Conservation (phyloP, 257 asterid species). For the Paulownia fortunei region DNA sequence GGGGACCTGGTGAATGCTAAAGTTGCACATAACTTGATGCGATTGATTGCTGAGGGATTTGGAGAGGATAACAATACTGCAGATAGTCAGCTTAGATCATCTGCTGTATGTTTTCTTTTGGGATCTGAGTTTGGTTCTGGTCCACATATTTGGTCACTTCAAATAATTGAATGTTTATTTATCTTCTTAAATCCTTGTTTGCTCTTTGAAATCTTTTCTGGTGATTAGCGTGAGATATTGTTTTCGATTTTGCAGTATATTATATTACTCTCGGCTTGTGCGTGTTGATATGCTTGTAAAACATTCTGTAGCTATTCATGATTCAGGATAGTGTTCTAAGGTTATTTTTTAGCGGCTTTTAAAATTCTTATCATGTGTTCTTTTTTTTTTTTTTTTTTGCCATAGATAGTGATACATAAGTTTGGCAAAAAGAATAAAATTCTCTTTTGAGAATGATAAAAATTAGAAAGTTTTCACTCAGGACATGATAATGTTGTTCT, state of each 20-base stretch:
- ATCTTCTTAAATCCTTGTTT: constrained; percentile 14
- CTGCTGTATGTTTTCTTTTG: constrained; percentile 79
- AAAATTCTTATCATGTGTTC: too few relatives aligned
- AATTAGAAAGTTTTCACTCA: background rate
- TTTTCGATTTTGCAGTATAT: constrained; percentile 2
- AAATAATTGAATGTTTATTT: background rate
- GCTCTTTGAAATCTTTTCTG: background rate
- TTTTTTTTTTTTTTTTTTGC: background rate
- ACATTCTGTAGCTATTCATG: background rate
- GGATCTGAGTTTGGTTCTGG: constrained; percentile 31
- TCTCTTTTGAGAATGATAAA: constrained; percentile 2
- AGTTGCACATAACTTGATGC: constrained; percentile 97
- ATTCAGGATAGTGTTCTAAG: background rate
- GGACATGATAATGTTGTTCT: background rate
- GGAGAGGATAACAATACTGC: constrained; percentile 89
- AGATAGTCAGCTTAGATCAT: constrained; percentile 89
- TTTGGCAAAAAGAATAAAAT: constrained; percentile 11
- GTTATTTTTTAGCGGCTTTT: background rate
- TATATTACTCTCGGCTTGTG: constrained; percentile 3
- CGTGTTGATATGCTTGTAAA: constrained; percentile 11
- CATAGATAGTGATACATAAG: background rate
- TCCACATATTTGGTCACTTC: constrained; percentile 21
- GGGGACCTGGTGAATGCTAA: constrained; percentile 91
- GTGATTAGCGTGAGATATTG: constrained; percentile 26
- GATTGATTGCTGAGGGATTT: constrained; percentile 95